Conservation (phyloP, 345 rosid species). For the Eucalyptus curtisii region DNA sequence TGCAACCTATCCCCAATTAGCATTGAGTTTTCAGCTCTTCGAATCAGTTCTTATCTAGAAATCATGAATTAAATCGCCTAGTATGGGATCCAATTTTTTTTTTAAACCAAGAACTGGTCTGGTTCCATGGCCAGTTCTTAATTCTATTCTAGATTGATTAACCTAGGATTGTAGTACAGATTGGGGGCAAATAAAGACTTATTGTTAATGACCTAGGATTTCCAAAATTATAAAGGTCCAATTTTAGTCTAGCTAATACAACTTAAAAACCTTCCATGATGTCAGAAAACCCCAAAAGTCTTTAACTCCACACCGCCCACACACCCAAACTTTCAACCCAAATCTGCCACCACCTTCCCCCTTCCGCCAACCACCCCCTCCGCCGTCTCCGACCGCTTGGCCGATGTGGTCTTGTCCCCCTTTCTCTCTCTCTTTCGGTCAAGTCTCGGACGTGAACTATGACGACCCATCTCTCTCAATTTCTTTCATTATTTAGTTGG, state of each 20-base stretch:
- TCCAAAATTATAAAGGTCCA: not conserved
- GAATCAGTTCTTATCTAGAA: too few relatives aligned
- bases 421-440: not conserved
- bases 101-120: fast-evolving
- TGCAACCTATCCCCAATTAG: not conserved
- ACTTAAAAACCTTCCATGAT: not conserved
- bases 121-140: fast-evolving
- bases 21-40: fast-evolving
- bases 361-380: not conserved
- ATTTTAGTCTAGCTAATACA: not conserved
- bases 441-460: not conserved
- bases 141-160: too few relatives aligned
- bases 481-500: not conserved
- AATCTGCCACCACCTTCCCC: not conserved
- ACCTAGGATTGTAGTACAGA: not conserved
- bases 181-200: not conserved
- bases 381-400: not conserved
- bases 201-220: not conserved
- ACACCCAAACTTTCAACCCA: not conserved
- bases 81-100: too few relatives aligned
- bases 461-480: not conserved
- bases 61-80: fast-evolving
- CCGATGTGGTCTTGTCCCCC: not conserved
- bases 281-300: not conserved
- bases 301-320: not conserved